Conservation (phyloP, 2,329 filamentous ascomycete species). For the Stagonosporopsis cucurbitacearum region DNA sequence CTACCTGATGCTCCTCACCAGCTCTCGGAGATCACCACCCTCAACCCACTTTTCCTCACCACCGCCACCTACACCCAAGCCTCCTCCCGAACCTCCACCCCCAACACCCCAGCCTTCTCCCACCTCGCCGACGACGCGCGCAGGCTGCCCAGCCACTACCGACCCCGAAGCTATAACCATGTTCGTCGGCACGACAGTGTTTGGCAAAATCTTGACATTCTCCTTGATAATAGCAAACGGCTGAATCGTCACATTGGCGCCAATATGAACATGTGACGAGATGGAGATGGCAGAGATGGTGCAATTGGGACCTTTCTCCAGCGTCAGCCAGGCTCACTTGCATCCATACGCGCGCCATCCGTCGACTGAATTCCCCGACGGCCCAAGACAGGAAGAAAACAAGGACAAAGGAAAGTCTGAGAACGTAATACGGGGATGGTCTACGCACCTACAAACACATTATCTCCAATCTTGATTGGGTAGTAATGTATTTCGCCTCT, state of each 20-base stretch:
- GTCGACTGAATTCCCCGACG: background rate
- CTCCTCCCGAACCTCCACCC: slow-evolving; percentile 41
- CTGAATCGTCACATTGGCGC: slow-evolving; percentile 75
- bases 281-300: slow-evolving; percentile 85
- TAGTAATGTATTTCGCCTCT: slow-evolving; percentile 79
- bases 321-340: background rate
- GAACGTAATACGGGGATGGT: background rate
- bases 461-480: slow-evolving; percentile 90
- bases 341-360: no score
- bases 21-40: slow-evolving; percentile 56
- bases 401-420: background rate
- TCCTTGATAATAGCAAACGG: slow-evolving; percentile 94
- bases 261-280: slow-evolving; percentile 86
- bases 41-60: slow-evolving; percentile 57
- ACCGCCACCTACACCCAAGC: slow-evolving; percentile 47
- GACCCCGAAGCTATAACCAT: slow-evolving; percentile 95
- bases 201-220: slow-evolving; percentile 85
- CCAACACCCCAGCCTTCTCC: slow-evolving; percentile 59
- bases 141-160: slow-evolving; percentile 72
- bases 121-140: slow-evolving; percentile 57
- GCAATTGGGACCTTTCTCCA: slow-evolving; percentile 53
- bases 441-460: slow-evolving; percentile 82
- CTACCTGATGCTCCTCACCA: slow-evolving; percentile 55
- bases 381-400: background rate
- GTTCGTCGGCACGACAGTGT: slow-evolving; percentile 79